Conservation (phyloP, 116 monocot species). For the Zostera marina region DNA sequence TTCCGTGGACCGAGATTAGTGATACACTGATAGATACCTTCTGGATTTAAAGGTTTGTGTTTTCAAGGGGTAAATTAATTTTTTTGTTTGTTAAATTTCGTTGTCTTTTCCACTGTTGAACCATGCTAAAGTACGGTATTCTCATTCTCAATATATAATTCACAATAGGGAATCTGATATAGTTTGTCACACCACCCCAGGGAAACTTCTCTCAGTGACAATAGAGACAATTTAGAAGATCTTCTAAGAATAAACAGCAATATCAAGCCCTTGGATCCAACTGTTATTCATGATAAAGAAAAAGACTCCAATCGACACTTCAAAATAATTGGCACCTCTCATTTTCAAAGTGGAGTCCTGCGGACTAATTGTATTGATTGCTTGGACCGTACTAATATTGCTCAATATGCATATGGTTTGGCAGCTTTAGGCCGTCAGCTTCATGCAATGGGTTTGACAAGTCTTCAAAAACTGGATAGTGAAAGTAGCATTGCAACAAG, state of each 20-base stretch:
- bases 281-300: constrained; percentile 13
- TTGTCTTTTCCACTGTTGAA: neutral
- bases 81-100: no score
- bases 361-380: constrained; percentile 99
- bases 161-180: neutral
- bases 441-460: constrained; percentile 80
- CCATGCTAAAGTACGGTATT: neutral
- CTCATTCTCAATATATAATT: neutral
- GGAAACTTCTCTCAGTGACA: constrained; percentile 42
- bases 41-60: no score
- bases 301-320: constrained; percentile 12
- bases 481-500: constrained; percentile 87
- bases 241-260: constrained; percentile 39
- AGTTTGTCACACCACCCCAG: constrained; percentile 17
- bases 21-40: no score
- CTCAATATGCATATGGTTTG: constrained; percentile 98
- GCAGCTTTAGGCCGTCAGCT: constrained; percentile 93
- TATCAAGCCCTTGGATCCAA: constrained; percentile 13
- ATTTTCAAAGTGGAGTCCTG: constrained; percentile 80
- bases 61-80: no score
- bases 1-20: no score
- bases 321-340: constrained; percentile 15
- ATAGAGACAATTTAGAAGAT: constrained; percentile 49
- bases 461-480: constrained; percentile 59
- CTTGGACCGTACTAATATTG: constrained; percentile 97